Evolutionary conservation across 768 basidiomycete genomes (phyloP), one percentile per base, ranked within the genome.

Genomic region (Suillus alpinus): DNA sequence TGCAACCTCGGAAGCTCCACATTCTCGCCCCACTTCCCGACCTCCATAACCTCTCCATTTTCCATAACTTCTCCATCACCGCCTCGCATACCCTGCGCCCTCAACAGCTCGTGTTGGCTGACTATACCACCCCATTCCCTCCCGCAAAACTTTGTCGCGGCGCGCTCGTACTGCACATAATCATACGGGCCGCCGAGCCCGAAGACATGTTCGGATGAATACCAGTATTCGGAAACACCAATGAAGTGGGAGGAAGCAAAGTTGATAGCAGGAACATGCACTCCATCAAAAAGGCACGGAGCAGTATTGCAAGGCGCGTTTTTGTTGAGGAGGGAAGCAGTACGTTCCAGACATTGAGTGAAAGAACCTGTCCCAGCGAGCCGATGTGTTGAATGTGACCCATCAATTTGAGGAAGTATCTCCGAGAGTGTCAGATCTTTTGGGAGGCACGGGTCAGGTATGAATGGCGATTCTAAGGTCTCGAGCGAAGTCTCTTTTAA

Each of bases 201-300:
- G 67, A 97, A 94, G 52, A 98, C 90, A 72, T 98, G 95, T 67
- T 99, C 95, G 10, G 95, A 94, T 29, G 96, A 98, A 75, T 98
- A 98, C 96, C 96, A 99, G 72, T 98, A 99, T 73, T 99, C 97
- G 14, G 94, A 95, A 41, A 99, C 88, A 3, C 97, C 97, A 67
- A 99, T 97, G 73, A 98, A 99, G 59, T 89, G 90, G 13, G 92
- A 93, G 37, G 88, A 92, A 41, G 86, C 84, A 73, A 98, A 99
- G 76, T 98, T 93, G 69, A 98, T 98, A 1, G 87, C 84, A 6
- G 97, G 96, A 13, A 95, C 95, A 50, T 94, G 88, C 0, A 98
- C 86, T 23, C 96, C 97, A 67, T 95, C 90, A 83, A 98, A 98
- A 16, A 95, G 82, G 75, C 96, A 98, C 0, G 92, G 92, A 0